Base-by-base conservation (phyloP, 2,329 filamentous ascomycete genomes). In the Talaromyces sp. region DNA sequence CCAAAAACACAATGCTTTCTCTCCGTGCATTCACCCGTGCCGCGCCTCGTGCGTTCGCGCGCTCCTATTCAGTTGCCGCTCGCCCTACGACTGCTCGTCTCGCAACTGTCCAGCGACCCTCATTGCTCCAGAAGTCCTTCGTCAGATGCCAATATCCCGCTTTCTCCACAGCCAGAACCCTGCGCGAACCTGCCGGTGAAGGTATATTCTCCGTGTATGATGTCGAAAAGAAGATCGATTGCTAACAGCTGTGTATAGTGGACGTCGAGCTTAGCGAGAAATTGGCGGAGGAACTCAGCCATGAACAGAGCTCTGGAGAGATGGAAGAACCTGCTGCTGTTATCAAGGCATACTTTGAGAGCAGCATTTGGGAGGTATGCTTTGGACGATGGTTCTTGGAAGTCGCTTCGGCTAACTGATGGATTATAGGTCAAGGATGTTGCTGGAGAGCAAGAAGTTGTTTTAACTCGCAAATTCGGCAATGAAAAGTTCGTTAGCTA, bases 341-440 rank as follows among this genome's bases (percentile, higher is more conserved):
- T 77, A 97, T 96, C 80, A 90, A 93, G 81, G 91, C 95, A 76
- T 97, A 95, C 81, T 81, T 97, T 57, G 88, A 94, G 75, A 94
- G 92, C 81, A 89, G 89, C 74, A 86, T 89, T 47, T 99, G 93
- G 79, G 85, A 94, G 84, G 85, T 95, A 76, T 62, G 73, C 58
- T 5, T 17, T n/a, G 17, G 25, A 39, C 10, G n/a, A 31, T 35
- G 7, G 11, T n/a, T 37, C 17, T 22, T 10, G 19, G 8, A 19
- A 8, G 17, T 50, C 39, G 33, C 27, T 45, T 31, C 9, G 25
- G 19, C 60, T 52, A 19, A 54, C 37, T 22, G 17, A 52, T 33
- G 31, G 47, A 25, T 50, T 22, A 9, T 66, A 86, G 81, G 77
- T 89, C 67, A 84, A 91, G 73, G 95, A 99, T 79, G 87, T 85